Conservation (phyloP, 176 grass and related monocot species). For the Metroxylon sagu region DNA sequence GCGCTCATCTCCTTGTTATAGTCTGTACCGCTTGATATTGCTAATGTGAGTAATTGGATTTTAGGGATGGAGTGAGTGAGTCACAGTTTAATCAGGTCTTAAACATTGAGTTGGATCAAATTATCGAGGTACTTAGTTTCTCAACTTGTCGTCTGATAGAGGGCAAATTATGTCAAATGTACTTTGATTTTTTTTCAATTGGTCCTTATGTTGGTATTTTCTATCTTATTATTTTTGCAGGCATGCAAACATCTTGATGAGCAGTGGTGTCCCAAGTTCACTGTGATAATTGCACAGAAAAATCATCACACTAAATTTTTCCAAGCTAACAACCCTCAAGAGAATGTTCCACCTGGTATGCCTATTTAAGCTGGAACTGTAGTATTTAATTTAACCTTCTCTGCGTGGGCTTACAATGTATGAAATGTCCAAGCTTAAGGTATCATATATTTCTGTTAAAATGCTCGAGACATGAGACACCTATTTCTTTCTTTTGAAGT, state of each 20-base stretch:
- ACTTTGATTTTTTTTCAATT: too few species aligned
- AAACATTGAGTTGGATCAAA: conserved; percentile 86
- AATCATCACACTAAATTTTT: conserved; percentile 95
- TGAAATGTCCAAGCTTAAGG: too few species aligned
- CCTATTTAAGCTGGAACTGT: too few species aligned
- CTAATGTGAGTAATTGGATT: not conserved
- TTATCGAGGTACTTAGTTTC: conserved; percentile 52
- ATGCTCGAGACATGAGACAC: too few species aligned
- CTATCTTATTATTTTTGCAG: conserved; percentile 22
- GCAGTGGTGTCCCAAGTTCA: conserved; percentile 63
- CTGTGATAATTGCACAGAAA: conserved; percentile 81
- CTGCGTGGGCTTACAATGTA: too few species aligned
- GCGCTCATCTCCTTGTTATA: too few species aligned
- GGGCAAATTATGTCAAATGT: too few species aligned
- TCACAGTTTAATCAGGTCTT: conserved; percentile 82
- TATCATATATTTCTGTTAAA: too few species aligned
- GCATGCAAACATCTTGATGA: conserved; percentile 82
- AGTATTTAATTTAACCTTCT: too few species aligned
- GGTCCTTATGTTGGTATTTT: not conserved
- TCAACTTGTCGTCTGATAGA: too few species aligned
- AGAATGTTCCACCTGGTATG: conserved; percentile 85
- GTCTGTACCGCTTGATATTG: too few species aligned
- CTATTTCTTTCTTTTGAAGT: too few species aligned
- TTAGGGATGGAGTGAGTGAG: conserved; percentile 83
- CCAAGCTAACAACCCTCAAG: conserved; percentile 23